These are phyloP conservation scores for Leccinum uliginosum DNA, from an alignment of 768 basidiomycete genomes.

Conservation along the genomic window DNA sequence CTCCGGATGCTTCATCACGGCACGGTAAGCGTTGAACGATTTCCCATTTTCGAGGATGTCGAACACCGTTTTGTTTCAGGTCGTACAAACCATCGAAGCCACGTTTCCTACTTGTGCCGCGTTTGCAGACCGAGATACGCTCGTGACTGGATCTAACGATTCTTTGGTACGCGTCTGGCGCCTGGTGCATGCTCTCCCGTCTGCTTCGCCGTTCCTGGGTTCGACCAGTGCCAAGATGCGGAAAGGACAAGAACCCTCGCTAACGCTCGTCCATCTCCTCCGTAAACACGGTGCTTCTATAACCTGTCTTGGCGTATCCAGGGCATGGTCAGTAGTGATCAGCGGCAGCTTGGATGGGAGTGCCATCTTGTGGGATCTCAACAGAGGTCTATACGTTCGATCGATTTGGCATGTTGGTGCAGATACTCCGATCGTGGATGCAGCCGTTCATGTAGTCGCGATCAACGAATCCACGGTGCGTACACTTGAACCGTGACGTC, in stretches of 20 bases:
- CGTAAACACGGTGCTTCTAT: conserved; percentile 73
- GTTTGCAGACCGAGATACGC: conserved; percentile 68
- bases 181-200: conserved; percentile 34
- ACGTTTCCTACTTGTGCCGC: conserved; percentile 67
- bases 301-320: conserved; percentile 63
- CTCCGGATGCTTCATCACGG: conserved; percentile 61
- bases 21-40: conserved; percentile 38
- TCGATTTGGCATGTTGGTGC: conserved; percentile 66
- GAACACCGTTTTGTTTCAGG: conserved; percentile 33
- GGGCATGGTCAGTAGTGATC: conserved; percentile 77
- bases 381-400: conserved; percentile 72
- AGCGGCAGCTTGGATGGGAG: conserved; percentile 86
- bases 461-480: conserved; percentile 86
- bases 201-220: conserved; percentile 19
- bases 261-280: conserved; percentile 66
- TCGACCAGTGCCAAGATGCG: conserved; percentile 12
- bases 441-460: conserved; percentile 61
- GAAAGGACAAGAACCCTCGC: conserved; percentile 25
- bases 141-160: conserved; percentile 79
- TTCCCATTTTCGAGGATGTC: background rate
- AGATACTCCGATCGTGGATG: conserved; percentile 19
- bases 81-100: conserved; percentile 75
- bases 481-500: no score
- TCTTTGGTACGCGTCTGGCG: conserved; percentile 85
- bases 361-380: conserved; percentile 87